These are phyloP conservation scores for Limnanthes douglasii DNA, from an alignment of 345 rosid species.

Conservation along the genomic window DNA sequence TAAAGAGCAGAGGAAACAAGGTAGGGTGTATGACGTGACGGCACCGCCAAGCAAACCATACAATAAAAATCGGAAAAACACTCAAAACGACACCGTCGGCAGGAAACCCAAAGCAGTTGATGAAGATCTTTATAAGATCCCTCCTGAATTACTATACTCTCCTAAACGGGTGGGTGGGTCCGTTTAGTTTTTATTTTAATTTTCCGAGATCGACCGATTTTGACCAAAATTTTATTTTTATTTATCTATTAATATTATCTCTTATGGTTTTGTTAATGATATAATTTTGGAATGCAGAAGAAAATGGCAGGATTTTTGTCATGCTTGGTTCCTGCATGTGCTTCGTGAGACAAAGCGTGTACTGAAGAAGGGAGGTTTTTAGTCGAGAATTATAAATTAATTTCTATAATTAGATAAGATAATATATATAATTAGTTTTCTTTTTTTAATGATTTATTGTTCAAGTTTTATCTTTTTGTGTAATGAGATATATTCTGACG, in stretches of 20 bases:
- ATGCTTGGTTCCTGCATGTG: constrained; percentile 63
- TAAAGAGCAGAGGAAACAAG: constrained; percentile 35
- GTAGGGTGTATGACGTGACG: constrained; percentile 51
- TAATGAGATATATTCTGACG: too few species aligned
- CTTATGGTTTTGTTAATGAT: not conserved
- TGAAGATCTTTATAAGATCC: constrained; percentile 87
- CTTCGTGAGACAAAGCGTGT: constrained; percentile 20
- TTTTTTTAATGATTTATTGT: too few species aligned
- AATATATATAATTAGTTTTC: too few species aligned
- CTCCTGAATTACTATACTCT: constrained; percentile 59
- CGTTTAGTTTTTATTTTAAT: not conserved
- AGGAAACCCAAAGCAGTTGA: constrained; percentile 52
- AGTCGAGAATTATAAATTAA: too few species aligned
- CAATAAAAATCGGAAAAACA: not conserved
- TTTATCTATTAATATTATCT: not conserved
- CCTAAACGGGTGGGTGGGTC: constrained; percentile 30
- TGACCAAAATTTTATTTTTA: not conserved
- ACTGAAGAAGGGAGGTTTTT: too few species aligned
- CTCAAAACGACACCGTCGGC: constrained; percentile 7
- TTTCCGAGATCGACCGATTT: not conserved
- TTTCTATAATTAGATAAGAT: too few species aligned
- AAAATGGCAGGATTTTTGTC: constrained; percentile 47
- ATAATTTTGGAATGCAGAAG: constrained; percentile 32
- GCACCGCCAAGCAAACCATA: constrained; percentile 27
- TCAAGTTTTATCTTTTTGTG: too few species aligned